Conservation (phyloP, 2,329 filamentous ascomycete species). For the Davidsoniella neocaledoniae region DNA sequence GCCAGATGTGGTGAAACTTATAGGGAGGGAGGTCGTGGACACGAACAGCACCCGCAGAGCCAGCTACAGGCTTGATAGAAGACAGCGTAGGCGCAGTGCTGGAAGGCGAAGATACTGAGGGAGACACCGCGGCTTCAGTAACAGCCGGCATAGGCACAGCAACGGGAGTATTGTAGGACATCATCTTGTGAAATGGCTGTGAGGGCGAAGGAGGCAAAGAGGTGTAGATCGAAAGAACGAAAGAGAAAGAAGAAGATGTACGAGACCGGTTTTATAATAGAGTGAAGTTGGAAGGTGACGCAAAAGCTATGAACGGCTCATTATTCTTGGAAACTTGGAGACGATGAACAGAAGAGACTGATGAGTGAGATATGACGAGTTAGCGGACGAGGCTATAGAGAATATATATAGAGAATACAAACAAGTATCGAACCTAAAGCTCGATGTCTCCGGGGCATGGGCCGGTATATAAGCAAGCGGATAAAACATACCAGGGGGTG, state of each 20-base stretch:
- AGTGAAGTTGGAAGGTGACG: not conserved
- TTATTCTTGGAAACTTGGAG: not conserved
- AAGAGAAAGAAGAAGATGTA: constrained; percentile 7
- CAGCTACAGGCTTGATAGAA: constrained; percentile 7
- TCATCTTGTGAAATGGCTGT: constrained; percentile 23
- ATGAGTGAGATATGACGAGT: not conserved
- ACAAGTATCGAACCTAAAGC: not conserved
- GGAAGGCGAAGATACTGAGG: constrained; percentile 14
- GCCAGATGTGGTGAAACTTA: constrained; percentile 54
- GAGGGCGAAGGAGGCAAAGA: constrained; percentile 5
- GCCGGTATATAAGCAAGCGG: not conserved
- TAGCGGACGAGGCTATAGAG: not conserved
- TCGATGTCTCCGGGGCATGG: not conserved
- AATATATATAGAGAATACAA: not conserved
- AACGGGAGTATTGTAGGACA: constrained; percentile 33
- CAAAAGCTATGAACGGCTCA: not conserved
- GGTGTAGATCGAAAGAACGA: constrained; percentile 11
- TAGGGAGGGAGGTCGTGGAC: constrained; percentile 13
- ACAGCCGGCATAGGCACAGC: constrained; percentile 18
- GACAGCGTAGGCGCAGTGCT: constrained; percentile 12
- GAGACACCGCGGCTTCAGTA: constrained; percentile 13
- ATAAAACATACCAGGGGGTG: not conserved
- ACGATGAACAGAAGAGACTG: not conserved
- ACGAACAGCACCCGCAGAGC: not conserved
- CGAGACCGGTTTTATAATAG: not conserved